Percentiles rank a stretch among this genome's conserved stretches.
phyloP scores from a whole-genome alignment of 140 eudicot genomes.

The Ambrosia hybrid region DNA sequence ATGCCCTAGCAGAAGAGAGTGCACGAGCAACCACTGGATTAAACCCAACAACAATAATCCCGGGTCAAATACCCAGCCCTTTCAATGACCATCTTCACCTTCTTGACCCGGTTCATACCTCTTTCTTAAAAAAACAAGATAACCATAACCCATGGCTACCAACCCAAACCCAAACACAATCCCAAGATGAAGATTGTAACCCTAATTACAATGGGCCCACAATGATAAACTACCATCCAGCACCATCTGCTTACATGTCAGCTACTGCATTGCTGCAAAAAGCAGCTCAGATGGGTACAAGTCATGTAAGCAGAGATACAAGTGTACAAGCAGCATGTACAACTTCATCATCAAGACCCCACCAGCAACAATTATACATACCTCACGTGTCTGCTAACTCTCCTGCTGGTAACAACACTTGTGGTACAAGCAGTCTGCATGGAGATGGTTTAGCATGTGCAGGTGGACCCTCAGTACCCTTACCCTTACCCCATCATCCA shows the following conservation, averaged over 20 bases:
- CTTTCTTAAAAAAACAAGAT: constrained; percentile 39
- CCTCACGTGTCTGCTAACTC: constrained; percentile 56
- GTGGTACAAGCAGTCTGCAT: constrained; percentile 39
- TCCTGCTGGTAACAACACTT: constrained; percentile 28
- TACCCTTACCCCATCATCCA: constrained; percentile 26
- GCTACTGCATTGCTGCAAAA: constrained; percentile 97
- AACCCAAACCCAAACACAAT: constrained; percentile 26
- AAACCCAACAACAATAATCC: constrained; percentile 7
- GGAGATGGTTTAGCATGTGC: constrained; percentile 38
- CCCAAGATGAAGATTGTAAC: constrained; percentile 47
- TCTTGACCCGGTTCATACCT: constrained; percentile 27
- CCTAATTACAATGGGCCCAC: constrained; percentile 49
- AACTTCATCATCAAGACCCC: constrained; percentile 31
- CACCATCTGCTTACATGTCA: constrained; percentile 73
- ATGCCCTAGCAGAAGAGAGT: constrained; percentile 83
- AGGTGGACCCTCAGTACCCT: constrained; percentile 33
- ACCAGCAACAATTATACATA: constrained; percentile 25
- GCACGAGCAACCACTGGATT: constrained; percentile 52
- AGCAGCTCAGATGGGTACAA: constrained; percentile 94
- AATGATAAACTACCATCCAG: constrained; percentile 48
- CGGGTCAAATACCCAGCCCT: constrained; percentile 41
- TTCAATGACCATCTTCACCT: constrained; percentile 10
- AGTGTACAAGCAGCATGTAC: constrained; percentile 28
- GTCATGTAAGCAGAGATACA: constrained; percentile 53
- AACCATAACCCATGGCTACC: constrained; percentile 43